These are phyloP conservation scores for Penicillium subrubescens DNA, from an alignment of 495 filamentous ascomycete genomes.

Conservation along the genomic window DNA sequence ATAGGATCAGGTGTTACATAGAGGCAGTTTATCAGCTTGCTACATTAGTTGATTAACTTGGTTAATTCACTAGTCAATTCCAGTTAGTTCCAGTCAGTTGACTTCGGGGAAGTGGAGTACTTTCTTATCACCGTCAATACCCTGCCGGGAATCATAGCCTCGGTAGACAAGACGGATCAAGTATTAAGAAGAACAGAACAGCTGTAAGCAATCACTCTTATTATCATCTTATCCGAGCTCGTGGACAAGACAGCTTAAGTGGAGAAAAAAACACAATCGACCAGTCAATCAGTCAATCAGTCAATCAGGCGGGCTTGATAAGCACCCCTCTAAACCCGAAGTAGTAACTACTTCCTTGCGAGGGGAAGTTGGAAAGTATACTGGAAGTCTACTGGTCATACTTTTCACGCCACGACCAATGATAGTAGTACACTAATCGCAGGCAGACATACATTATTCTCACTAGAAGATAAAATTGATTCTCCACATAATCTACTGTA, in stretches of 20 bases:
- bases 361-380: constrained; percentile 10
- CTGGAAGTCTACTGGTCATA: background rate
- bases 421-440: background rate
- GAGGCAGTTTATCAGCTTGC: background rate
- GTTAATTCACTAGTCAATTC: background rate
- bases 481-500: background rate
- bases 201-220: background rate
- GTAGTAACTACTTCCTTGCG: constrained; percentile 16
- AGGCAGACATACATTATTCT: background rate
- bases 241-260: background rate
- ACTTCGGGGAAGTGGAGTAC: background rate
- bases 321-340: constrained; percentile 11
- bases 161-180: background rate
- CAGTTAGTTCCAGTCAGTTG: background rate
- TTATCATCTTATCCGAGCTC: background rate
- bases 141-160: background rate
- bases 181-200: too few species aligned
- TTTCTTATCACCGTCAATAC: background rate
- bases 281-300: background rate
- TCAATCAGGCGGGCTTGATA: constrained; percentile 2
- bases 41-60: background rate
- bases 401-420: background rate
- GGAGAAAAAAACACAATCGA: background rate
- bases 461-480: background rate
- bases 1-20: background rate